Conservation (phyloP, 1,139 yeast genomes). For the Candida sp. region DNA sequence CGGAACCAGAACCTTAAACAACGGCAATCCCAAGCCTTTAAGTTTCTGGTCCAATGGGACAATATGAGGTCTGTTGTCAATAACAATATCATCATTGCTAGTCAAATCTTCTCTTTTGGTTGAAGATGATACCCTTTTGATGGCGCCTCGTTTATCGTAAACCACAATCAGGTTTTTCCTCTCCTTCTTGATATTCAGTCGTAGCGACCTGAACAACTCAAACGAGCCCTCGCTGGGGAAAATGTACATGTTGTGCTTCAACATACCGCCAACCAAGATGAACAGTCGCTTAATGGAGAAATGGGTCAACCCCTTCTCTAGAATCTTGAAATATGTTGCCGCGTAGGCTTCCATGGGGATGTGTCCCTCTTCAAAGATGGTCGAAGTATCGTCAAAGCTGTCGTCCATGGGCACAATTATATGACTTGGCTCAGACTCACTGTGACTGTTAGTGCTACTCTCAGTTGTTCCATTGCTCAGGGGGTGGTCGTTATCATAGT, state of each 20-base stretch:
- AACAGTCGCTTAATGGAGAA: constrained; percentile 33
- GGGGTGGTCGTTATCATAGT: neutral
- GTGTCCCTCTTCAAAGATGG: constrained; percentile 23
- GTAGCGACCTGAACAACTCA: constrained; percentile 30
- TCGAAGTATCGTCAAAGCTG: constrained; percentile 25
- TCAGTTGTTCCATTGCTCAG: neutral
- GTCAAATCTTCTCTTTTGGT: constrained; percentile 13
- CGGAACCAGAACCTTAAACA: constrained; percentile 40
- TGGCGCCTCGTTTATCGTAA: constrained; percentile 28
- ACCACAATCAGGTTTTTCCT: constrained; percentile 25
- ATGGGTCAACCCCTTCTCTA: constrained; percentile 19
- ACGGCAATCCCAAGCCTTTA: constrained; percentile 41
- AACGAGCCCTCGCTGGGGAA: constrained; percentile 37
- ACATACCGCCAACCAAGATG: constrained; percentile 36
- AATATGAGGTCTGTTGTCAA: constrained; percentile 37
- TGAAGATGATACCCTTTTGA: constrained; percentile 17
- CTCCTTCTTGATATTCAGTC: constrained; percentile 25
- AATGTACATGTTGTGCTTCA: constrained; percentile 32
- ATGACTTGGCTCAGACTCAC: constrained; percentile 2
- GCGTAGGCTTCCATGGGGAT: constrained; percentile 7
- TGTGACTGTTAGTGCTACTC: neutral
- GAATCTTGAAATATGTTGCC: constrained; percentile 12
- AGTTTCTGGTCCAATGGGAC: constrained; percentile 36
- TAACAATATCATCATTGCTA: constrained; percentile 13
- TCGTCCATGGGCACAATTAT: constrained; percentile 11